A percentile compares a stretch with the other conserved stretches of the same genome.
Evolutionary conservation across 2,329 filamentous ascomycete species (phyloP).

Genomic region (Diaporthe amygdali): DNA sequence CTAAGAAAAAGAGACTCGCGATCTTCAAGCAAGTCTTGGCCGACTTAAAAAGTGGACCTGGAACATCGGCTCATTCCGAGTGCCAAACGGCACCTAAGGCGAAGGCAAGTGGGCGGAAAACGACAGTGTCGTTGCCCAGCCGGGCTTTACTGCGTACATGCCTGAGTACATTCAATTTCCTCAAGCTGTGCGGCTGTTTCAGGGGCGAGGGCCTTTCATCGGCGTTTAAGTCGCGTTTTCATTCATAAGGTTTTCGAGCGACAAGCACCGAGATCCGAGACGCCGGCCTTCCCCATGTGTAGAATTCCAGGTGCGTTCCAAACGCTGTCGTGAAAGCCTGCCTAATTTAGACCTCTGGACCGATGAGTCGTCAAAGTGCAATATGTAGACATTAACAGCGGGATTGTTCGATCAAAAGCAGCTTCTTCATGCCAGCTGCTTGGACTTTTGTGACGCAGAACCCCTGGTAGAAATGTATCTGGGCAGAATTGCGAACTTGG

Average conservation of each 20-base stretch:
- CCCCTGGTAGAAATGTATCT: not conserved
- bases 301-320: not conserved
- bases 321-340: not conserved
- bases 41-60: not conserved
- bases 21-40: not conserved
- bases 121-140: not conserved
- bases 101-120: not conserved
- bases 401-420: not conserved
- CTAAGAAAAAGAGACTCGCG: not conserved
- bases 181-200: not conserved
- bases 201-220: not conserved
- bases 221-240: not conserved
- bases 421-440: not conserved
- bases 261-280: not conserved
- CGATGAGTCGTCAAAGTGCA: not conserved
- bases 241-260: not conserved
- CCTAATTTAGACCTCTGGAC: not conserved
- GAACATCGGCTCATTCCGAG: not conserved
- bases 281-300: not conserved
- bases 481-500: too few relatives aligned
- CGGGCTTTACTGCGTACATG: not conserved
- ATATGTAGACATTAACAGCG: not conserved
- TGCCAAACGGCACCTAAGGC: not conserved
- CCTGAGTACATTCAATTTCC: not conserved
- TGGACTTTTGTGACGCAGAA: not conserved